phyloP scores from a whole-genome alignment of 1,284 basidiomycete genomes.

The Heterobasidion annosum region DNA sequence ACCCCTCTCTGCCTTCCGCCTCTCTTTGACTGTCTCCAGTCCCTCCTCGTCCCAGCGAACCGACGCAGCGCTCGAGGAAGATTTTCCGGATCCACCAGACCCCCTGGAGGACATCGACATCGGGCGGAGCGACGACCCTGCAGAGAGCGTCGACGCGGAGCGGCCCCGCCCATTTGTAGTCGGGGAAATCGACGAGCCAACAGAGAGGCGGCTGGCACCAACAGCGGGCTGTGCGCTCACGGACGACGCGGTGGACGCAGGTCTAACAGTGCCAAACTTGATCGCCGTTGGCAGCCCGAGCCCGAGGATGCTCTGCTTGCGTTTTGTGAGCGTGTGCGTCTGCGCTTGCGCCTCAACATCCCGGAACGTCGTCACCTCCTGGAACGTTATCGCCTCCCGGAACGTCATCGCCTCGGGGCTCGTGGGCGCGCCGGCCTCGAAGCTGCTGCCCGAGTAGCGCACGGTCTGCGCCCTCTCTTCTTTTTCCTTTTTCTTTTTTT shows the following conservation, averaged over 20 bases:
- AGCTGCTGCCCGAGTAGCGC: constrained; percentile 46
- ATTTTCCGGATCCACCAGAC: constrained; percentile 31
- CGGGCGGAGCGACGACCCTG: constrained; percentile 48
- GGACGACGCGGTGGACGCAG: constrained; percentile 31
- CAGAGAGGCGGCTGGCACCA: constrained; percentile 30
- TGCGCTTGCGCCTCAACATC: background rate
- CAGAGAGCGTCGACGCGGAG: constrained; percentile 39
- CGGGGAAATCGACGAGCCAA: constrained; percentile 30
- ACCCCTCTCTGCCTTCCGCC: constrained; percentile 35
- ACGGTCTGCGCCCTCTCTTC: constrained; percentile 27
- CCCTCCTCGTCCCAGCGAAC: constrained; percentile 62
- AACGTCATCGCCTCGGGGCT: constrained; percentile 15
- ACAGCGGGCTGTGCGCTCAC: constrained; percentile 4
- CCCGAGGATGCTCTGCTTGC: constrained; percentile 46
- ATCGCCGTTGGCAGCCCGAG: constrained; percentile 35
- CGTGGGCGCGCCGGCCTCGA: constrained; percentile 49
- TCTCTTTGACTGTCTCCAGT: constrained; percentile 43
- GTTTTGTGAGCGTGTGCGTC: background rate
- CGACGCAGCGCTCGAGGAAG: constrained; percentile 34
- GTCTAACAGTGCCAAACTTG: constrained; percentile 35
- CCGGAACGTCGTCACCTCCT: constrained; percentile 14
- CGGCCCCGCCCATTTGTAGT: constrained; percentile 20
- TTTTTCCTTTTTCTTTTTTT: constrained; percentile 21
- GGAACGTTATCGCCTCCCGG: constrained; percentile 8
- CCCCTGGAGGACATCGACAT: constrained; percentile 42